Evolutionary conservation across 2,329 filamentous ascomycete genomes (phyloP).

Genomic region (Nothophoma quercina): DNA sequence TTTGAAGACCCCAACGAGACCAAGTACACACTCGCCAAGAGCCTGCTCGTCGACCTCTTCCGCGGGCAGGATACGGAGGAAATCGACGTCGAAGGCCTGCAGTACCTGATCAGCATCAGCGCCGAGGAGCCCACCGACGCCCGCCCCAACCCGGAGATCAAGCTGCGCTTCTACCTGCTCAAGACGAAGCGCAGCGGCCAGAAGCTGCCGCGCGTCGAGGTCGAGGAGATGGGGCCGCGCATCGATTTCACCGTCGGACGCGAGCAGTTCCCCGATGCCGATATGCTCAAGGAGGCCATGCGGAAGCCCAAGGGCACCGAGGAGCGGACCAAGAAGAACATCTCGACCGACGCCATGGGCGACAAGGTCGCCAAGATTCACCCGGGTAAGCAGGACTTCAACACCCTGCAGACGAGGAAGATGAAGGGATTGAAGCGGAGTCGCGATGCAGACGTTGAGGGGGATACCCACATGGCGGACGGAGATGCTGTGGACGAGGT

Average conservation of each 20-base stretch:
- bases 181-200: slow-evolving; percentile 86
- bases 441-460: slow-evolving; percentile 52
- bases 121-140: slow-evolving; percentile 66
- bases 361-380: slow-evolving; percentile 97
- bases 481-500: background rate
- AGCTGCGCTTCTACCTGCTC: slow-evolving; percentile 84
- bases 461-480: slow-evolving; percentile 21
- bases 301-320: slow-evolving; percentile 79
- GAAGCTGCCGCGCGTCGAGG: slow-evolving; percentile 85
- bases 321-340: slow-evolving; percentile 93
- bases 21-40: slow-evolving; percentile 86
- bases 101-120: slow-evolving; percentile 84
- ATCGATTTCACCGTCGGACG: slow-evolving; percentile 91
- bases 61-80: slow-evolving; percentile 79
- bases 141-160: slow-evolving; percentile 57
- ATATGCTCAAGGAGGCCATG: slow-evolving; percentile 87
- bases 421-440: slow-evolving; percentile 98
- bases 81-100: slow-evolving; percentile 93
- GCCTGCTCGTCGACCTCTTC: slow-evolving; percentile 89
- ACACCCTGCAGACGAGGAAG: slow-evolving; percentile 90
- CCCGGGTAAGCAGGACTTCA: slow-evolving; percentile 86
- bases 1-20: slow-evolving; percentile 84
- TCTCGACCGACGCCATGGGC: slow-evolving; percentile 87
- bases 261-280: slow-evolving; percentile 77
- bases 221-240: slow-evolving; percentile 93